These are phyloP conservation scores for Apiospora kogelbergensis DNA, from an alignment of 2,329 filamentous ascomycete genomes.

Conservation along the genomic window DNA sequence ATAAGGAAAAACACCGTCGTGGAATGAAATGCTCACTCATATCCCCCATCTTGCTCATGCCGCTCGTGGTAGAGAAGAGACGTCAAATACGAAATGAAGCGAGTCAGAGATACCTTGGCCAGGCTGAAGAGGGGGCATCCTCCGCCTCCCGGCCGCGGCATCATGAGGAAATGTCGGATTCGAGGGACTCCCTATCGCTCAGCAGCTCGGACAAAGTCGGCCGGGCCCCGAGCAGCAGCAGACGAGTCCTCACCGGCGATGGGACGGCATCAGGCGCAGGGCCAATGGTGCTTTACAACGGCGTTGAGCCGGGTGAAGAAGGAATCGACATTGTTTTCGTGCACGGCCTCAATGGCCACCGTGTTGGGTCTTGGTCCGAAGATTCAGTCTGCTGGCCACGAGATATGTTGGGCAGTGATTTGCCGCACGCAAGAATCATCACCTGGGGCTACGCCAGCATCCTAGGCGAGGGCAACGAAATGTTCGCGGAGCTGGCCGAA, in stretches of 20 bases:
- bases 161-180: background rate
- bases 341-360: constrained; percentile 12
- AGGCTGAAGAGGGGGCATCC: constrained; percentile 3
- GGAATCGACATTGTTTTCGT: constrained; percentile 15
- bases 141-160: background rate
- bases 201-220: background rate
- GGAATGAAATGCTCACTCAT: background rate
- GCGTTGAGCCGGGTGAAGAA: background rate
- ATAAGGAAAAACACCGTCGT: background rate
- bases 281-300: constrained; percentile 8
- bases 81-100: constrained; percentile 2
- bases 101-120: constrained; percentile 9
- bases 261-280: background rate
- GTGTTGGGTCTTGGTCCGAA: constrained; percentile 13
- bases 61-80: background rate
- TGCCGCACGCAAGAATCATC: constrained; percentile 12
- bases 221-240: background rate
- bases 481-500: constrained; percentile 9
- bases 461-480: background rate
- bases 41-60: background rate
- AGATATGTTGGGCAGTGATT: constrained; percentile 11
- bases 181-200: background rate
- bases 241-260: background rate
- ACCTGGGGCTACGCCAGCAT: constrained; percentile 10
- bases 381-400: constrained; percentile 15